Base-by-base conservation (phyloP, 75 land plant species). In the Isoetes taiwanensis region DNA sequence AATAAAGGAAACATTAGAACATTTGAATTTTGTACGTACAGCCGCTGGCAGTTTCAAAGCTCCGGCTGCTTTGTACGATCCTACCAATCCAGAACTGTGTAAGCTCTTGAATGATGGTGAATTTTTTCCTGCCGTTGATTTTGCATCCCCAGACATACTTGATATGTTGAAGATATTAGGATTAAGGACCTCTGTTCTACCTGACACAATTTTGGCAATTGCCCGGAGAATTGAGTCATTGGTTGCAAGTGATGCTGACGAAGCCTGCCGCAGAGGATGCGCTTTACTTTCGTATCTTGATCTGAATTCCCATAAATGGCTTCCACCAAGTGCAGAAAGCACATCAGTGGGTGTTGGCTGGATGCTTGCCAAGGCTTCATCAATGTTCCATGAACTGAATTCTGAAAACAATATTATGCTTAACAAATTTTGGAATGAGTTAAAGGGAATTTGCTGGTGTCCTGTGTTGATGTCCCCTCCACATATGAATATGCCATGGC, bases 391-490 rank as follows among this genome's bases (percentile, higher is more conserved):
- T 50, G 76, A 67, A 11, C 30, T 17, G 21, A 21, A 64, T 56
- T 26, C 56, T 5, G 66, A 59, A 43, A 58, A 68, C 27, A 78
- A 80, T 25, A 59, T 66, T 21, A 70, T 78, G 4, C 14, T 65
- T 21, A 80, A 65, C 48, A 37, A 34, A 32, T 90, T 90, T 32
- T 90, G 97, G 97, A 73, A 55, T 68, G 85, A 90, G 53, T 68
- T 90, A 0, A 60, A 70, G 23, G 68, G 67, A 58, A 77, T 90
- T 39, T 73, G 82, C 59, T 90, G 97, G 97, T 90, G 97, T 32
- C 97, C 97, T 43, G 97, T 90, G 14, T 59, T 90, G 56, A 69
- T 76, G 48, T 65, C 68, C 52, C 61, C 93, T 26, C 97, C 93
- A 14, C 77, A 78, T 72, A 35, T 67, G 33, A 30, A 68, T 11